Base-by-base conservation (phyloP, 768 basidiomycete species). In the Fistulinella prunicolor region DNA sequence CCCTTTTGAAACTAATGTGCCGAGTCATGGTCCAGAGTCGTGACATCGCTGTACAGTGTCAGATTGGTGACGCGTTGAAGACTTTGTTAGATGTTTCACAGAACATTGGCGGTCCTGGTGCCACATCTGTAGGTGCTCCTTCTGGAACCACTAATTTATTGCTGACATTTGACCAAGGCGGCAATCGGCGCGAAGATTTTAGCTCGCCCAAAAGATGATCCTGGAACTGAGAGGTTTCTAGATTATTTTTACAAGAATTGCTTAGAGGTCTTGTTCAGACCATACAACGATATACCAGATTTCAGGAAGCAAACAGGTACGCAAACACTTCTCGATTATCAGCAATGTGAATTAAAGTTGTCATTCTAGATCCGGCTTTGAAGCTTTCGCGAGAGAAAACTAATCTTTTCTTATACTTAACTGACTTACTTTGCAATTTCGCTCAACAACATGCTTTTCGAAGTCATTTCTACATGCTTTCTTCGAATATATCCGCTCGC, bases 241-340 rank as follows among this genome's bases (percentile, higher is more conserved):
- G 87, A 94, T 32, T 91, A 92, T 65, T 95, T 97, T 68, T 97
- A 97, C 72, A 91, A 92, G 66, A 74, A 80, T 38, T 90, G 86
- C 62, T 73, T 86, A 50, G 70, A 77, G n/a, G 76, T 77, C n/a
- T 71, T 99, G 42, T 86, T 92, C 71, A 82, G 80, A 62, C 94
- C 96, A 6, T 70, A 96, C 36, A 64, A 71, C 58, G 73, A 90
- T 46, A 71, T 96, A 21, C 81, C 88, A 3, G 88, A 90, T 56
- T 85, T 74, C 68, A 79, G 76, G 60, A 70, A 72, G 30, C 60
- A 72, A 37, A 70, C 73, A 59, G 74, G 81, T 77, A 46, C 21
- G 59, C 41, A 20, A 22, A 20, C 16, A 36, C 34, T 21, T 32
- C 22, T 10, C 17, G 9, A 38, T 47, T 24, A 21, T 20, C 17